Percentiles rank a stretch among this genome's conserved stretches.
Conservation (phyloP, 805 yeast genomes). For the Brettanomyces nanus region DNA sequence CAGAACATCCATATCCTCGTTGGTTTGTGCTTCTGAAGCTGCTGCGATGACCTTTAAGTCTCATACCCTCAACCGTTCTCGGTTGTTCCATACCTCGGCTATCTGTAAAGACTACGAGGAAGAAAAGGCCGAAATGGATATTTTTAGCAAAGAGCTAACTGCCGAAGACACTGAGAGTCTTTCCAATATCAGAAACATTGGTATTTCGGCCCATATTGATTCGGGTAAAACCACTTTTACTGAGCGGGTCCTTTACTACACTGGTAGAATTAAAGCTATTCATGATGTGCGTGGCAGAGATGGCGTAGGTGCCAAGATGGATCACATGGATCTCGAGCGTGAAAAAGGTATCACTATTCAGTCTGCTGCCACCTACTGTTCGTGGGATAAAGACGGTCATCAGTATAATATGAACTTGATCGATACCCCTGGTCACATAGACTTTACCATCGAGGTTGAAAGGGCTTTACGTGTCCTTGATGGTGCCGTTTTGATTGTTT, state of each 20-base stretch:
- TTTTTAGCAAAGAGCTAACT: constrained; percentile 39
- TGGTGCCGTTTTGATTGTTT: constrained; percentile 96
- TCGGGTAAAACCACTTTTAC: constrained; percentile 98
- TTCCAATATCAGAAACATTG: constrained; percentile 76
- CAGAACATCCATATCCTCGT: constrained; percentile 2
- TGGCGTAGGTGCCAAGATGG: constrained; percentile 99
- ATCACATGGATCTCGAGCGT: constrained; percentile 96
- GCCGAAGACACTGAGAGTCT: constrained; percentile 46
- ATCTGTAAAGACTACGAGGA: constrained; percentile 48
- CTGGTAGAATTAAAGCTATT: constrained; percentile 94
- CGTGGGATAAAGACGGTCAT: constrained; percentile 74
- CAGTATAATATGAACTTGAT: constrained; percentile 83
- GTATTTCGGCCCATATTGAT: constrained; percentile 97
- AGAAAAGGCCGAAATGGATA: constrained; percentile 62
- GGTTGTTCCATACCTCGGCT: not conserved
- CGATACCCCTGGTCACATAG: constrained; percentile 99
- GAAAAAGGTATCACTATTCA: constrained; percentile 97
- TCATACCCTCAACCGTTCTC: not conserved
- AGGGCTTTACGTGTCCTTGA: constrained; percentile 96
- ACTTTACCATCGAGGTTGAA: constrained; percentile 97
- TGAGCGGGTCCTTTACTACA: constrained; percentile 91
- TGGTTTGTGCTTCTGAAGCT: constrained; percentile 1
- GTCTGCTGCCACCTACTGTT: constrained; percentile 97
- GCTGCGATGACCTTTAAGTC: not conserved
- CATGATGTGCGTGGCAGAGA: constrained; percentile 97